Conservation (phyloP, 2,329 filamentous ascomycete genomes). For the Neodidymelliopsis sp. region DNA sequence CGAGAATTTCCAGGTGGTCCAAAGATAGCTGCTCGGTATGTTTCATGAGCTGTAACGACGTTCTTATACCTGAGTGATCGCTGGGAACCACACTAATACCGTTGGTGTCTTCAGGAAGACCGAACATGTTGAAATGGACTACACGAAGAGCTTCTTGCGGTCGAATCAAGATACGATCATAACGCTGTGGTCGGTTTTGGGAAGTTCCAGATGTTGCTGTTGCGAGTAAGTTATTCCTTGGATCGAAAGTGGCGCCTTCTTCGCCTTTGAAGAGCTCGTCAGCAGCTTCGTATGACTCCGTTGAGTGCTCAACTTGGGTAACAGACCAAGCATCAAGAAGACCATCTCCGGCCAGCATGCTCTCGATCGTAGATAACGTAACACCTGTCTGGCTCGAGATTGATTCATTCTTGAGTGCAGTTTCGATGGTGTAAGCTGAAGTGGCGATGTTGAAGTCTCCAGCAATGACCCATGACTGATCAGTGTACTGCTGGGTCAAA, state of each 20-base stretch:
- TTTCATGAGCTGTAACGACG: conserved; percentile 44
- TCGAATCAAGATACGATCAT: conserved; percentile 68
- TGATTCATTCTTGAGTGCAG: conserved; percentile 60
- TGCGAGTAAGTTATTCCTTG: conserved; percentile 63
- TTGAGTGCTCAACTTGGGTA: conserved; percentile 55
- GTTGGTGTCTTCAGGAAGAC: conserved; percentile 48
- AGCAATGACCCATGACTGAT: conserved; percentile 63
- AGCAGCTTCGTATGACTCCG: conserved; percentile 40
- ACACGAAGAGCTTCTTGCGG: conserved; percentile 52
- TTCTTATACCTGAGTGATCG: conserved; percentile 64
- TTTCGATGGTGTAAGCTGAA: conserved; percentile 63
- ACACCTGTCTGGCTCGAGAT: conserved; percentile 60
- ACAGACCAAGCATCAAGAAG: conserved; percentile 63
- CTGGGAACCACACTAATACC: conserved; percentile 38
- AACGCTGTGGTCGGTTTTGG: conserved; percentile 67
- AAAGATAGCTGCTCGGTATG: not conserved
- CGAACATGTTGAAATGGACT: conserved; percentile 65
- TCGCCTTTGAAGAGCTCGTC: conserved; percentile 63
- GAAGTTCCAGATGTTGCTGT: conserved; percentile 63
- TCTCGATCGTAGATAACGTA: conserved; percentile 58
- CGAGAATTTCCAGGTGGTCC: conserved; percentile 7
- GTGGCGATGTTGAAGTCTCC: conserved; percentile 72
- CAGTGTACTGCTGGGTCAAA: conserved; percentile 52
- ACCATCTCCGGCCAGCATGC: conserved; percentile 54
- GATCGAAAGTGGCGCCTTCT: conserved; percentile 71